These are phyloP conservation scores for Trichoderma gamsii DNA, from an alignment of 495 filamentous ascomycete species.

Conservation along the genomic window DNA sequence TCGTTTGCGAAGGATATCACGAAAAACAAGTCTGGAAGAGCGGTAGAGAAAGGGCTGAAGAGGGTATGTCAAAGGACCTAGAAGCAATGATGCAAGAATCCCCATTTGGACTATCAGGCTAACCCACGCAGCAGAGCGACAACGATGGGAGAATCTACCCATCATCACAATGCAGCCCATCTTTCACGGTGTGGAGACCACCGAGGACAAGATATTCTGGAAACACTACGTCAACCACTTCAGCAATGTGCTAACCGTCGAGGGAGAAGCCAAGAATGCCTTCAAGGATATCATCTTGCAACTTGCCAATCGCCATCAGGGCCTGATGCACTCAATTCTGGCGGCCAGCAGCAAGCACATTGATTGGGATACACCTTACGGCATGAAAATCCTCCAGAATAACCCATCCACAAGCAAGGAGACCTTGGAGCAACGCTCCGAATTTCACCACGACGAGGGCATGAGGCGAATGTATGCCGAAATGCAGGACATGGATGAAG, in stretches of 20 bases:
- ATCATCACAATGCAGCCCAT: constrained; percentile 66
- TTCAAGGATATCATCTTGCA: constrained; percentile 85
- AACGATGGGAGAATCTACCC: constrained; percentile 40
- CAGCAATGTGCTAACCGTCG: constrained; percentile 73
- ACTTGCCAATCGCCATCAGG: constrained; percentile 74
- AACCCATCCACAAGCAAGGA: constrained; percentile 36
- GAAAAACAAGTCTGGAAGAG: constrained; percentile 82
- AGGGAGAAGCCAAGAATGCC: constrained; percentile 79
- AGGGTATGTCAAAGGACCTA: constrained; percentile 47
- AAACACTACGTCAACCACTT: constrained; percentile 81
- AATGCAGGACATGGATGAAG: constrained; percentile 33
- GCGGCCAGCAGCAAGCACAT: constrained; percentile 81
- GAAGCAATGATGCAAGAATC: constrained; percentile 10
- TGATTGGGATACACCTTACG: constrained; percentile 48
- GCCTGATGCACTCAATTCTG: constrained; percentile 89
- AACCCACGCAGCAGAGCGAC: constrained; percentile 34
- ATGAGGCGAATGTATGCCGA: constrained; percentile 49
- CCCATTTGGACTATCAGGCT: constrained; percentile 20
- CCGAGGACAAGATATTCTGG: constrained; percentile 75
- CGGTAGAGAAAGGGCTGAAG: constrained; percentile 67
- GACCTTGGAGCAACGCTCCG: constrained; percentile 40
- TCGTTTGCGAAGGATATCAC: constrained; percentile 90
- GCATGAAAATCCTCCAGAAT: constrained; percentile 38
- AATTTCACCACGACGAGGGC: constrained; percentile 58
- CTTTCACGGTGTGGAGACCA: constrained; percentile 80